Base-by-base conservation (phyloP, 2,329 filamentous ascomycete species). In the Botrytis byssoidea region DNA sequence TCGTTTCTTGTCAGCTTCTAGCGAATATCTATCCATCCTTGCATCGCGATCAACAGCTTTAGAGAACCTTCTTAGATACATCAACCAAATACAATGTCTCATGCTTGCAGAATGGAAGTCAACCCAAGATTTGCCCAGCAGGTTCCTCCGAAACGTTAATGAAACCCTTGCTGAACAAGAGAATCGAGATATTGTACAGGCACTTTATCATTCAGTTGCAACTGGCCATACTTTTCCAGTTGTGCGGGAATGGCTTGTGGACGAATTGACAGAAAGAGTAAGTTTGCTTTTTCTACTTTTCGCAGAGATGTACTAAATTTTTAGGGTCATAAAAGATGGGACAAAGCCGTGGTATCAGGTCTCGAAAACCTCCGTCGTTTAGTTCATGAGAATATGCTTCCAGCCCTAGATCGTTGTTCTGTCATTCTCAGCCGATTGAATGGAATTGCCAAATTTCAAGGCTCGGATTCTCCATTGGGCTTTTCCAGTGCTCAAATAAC, bases 301-400 rank as follows among this genome's bases (percentile, higher is more conserved):
- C 32, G 35, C 16, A 68, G 59, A 61, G 67, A 64, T 67, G 72
- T 42, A 44, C 73, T 78, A 66, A 79, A 76, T 74, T 44, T 32
- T 1, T 29, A 96, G 92, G 94, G 94, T 0, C 93, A 97, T 79
- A 98, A 97, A 83, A 88, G 96, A 67, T 99, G 96, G 96, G 95
- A 98, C 76, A 97, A 95, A 79, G 91, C 93, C 9, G 92, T 97
- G 3, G 87, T 89, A 2, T 89, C 90, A 6, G 93, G 94, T 1
- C 91, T 98, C 32, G 90, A 93, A 74, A 91, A 90, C 71, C 86
- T 98, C 16, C 89, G 94, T 68, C 88, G 89, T 70, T 86, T 98
- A 20, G 86, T 94, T 0, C 95, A 97, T 79, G 92, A 97, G 80
- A 95, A 97, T 81, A 90, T 98, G 70, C 86, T 98, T 3, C 96